Percentiles rank a stretch among this genome's conserved stretches.
These are phyloP conservation scores for Asparagopsis taxiformis DNA, from an alignment of 31 red algal genomes.

Conservation along the genomic window DNA sequence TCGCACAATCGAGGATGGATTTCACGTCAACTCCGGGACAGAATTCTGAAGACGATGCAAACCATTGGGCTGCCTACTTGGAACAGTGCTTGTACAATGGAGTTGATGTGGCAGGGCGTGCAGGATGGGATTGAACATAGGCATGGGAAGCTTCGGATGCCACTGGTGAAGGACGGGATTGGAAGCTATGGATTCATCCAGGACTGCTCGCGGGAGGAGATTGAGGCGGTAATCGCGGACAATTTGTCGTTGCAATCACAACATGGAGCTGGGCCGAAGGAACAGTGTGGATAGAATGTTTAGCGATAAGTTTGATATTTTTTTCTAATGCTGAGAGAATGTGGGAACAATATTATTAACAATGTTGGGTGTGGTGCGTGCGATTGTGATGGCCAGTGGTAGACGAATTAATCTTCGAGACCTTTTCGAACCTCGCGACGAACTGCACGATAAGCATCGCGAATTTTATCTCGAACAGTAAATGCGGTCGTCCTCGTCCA, in stretches of 20 bases:
- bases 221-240: conserved; percentile 29
- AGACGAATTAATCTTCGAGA: conserved; percentile 18
- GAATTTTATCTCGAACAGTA: not conserved
- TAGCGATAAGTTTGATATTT: no score
- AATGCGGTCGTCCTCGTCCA: not conserved
- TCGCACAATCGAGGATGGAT: conserved; percentile 76
- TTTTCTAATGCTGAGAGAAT: no score
- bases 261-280: no score
- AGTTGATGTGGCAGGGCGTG: conserved; percentile 65
- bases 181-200: conserved; percentile 77
- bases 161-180: conserved; percentile 71
- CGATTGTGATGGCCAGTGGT: not conserved
- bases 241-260: conserved; percentile 22
- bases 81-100: conserved; percentile 42
- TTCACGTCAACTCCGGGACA: conserved; percentile 37
- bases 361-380: no score
- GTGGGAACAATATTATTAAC: no score
- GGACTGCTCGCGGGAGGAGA: conserved; percentile 60
- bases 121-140: conserved; percentile 88
- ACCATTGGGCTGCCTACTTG: conserved; percentile 68
- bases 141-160: conserved; percentile 83
- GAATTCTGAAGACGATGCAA: conserved; percentile 72
- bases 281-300: no score
- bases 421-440: conserved; percentile 19
- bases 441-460: conserved; percentile 9